Percentiles rank a stretch among this genome's conserved stretches.
phyloP scores from a whole-genome alignment of 768 basidiomycete genomes.

The Boletus tomentosulus region DNA sequence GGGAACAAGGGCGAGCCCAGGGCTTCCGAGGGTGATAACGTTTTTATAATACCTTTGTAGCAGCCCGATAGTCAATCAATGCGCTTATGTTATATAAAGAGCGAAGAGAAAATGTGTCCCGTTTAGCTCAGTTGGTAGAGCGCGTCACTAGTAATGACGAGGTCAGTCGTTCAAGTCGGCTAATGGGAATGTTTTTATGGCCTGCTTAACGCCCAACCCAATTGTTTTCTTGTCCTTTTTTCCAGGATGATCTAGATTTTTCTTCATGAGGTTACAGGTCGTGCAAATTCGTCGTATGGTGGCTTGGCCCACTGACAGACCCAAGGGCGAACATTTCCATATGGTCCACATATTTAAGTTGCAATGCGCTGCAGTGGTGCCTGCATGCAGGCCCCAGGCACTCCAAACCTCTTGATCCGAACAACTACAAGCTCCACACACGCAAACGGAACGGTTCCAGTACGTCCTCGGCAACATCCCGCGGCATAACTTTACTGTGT shows the following conservation, averaged over 20 bases:
- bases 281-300: too few species aligned
- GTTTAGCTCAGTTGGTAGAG: constrained; percentile 49
- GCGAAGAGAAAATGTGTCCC: constrained; percentile 10
- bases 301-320: too few species aligned
- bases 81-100: neutral
- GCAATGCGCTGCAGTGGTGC: too few species aligned
- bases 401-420: neutral
- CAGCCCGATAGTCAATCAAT: neutral
- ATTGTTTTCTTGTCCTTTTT: neutral
- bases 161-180: constrained; percentile 42
- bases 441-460: neutral
- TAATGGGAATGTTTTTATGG: constrained; percentile 32
- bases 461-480: neutral
- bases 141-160: constrained; percentile 47
- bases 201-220: neutral
- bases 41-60: too few species aligned
- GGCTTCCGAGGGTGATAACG: too few species aligned
- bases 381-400: too few species aligned
- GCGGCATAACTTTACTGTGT: neutral
- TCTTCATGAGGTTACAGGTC: neutral
- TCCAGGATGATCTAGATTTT: neutral
- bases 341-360: too few species aligned
- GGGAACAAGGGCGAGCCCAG: neutral
- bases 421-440: neutral
- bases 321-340: too few species aligned